These are phyloP conservation scores for Lasiosphaeriaceae sp. DNA, from an alignment of 495 filamentous ascomycete genomes.

Conservation along the genomic window DNA sequence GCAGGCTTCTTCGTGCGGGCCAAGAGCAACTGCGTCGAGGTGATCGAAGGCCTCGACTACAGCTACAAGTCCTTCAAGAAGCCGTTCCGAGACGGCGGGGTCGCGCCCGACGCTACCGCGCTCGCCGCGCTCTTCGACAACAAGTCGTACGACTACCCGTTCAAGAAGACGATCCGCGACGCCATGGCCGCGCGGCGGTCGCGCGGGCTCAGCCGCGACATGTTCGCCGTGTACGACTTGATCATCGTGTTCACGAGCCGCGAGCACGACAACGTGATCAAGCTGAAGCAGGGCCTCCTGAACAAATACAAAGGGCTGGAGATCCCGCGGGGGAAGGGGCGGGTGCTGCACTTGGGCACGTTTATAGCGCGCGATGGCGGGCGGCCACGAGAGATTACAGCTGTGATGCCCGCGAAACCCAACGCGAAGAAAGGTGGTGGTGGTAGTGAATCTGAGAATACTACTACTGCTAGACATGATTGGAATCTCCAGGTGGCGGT, in stretches of 20 bases:
- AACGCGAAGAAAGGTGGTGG: neutral
- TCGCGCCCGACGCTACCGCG: neutral
- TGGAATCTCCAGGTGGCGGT: constrained; percentile 19
- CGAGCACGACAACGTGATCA: constrained; percentile 24
- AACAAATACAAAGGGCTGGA: neutral
- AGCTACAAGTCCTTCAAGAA: constrained; percentile 9
- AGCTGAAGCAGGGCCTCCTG: constrained; percentile 15
- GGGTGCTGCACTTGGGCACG: constrained; percentile 22
- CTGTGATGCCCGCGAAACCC: no score
- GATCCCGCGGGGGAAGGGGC: constrained; percentile 8
- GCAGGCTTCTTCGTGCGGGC: constrained; percentile 24
- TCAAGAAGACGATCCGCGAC: constrained; percentile 12
- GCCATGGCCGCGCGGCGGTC: neutral
- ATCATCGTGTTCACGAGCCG: constrained; percentile 22
- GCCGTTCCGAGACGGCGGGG: constrained; percentile 10
- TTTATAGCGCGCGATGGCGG: constrained; percentile 5
- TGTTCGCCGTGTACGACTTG: constrained; percentile 19
- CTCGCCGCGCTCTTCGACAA: constrained; percentile 23
- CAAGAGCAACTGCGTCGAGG: constrained; percentile 5
- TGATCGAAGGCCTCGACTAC: constrained; percentile 20
- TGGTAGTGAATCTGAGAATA: no score
- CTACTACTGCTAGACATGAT: no score
- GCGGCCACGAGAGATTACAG: neutral
- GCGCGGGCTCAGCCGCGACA: constrained; percentile 10
- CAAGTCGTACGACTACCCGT: constrained; percentile 16